Conservation (phyloP, 1,284 basidiomycete genomes). For the Puccinia brachypodii region DNA sequence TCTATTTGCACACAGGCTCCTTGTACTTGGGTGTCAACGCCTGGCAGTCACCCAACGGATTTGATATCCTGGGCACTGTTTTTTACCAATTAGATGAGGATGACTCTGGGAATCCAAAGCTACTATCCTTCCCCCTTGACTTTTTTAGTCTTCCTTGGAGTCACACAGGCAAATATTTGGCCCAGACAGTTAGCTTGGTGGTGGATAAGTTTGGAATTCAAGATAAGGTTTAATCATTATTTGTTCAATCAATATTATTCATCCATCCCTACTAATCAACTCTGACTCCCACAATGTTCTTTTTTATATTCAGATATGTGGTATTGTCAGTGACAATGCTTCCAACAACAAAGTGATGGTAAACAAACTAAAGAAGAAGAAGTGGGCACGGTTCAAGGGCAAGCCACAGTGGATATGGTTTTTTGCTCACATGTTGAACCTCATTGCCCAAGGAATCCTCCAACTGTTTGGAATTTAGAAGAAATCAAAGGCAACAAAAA, state of each 20-base stretch:
- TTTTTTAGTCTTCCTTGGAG: background rate
- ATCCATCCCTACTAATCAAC: background rate
- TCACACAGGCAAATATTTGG: background rate
- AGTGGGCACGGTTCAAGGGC: background rate
- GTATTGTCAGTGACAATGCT: background rate
- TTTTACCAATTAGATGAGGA: background rate
- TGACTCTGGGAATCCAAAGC: background rate
- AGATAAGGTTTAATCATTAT: background rate
- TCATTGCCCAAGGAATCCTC: background rate
- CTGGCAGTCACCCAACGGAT: constrained; percentile 12
- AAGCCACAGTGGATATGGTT: background rate
- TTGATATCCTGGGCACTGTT: background rate
- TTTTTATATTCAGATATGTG: background rate
- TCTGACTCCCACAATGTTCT: background rate
- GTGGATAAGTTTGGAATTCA: background rate
- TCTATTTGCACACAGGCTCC: background rate
- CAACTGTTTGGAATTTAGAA: background rate
- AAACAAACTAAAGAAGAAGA: background rate
- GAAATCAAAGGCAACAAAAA: background rate
- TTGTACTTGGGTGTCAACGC: background rate
- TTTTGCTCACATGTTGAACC: too few species aligned
- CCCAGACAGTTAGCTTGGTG: background rate
- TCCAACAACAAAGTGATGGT: background rate
- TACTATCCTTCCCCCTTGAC: background rate
- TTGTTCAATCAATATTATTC: background rate